phyloP scores from a whole-genome alignment of 192 early-diverging fungal genomes.

The Dissophora ornata region DNA sequence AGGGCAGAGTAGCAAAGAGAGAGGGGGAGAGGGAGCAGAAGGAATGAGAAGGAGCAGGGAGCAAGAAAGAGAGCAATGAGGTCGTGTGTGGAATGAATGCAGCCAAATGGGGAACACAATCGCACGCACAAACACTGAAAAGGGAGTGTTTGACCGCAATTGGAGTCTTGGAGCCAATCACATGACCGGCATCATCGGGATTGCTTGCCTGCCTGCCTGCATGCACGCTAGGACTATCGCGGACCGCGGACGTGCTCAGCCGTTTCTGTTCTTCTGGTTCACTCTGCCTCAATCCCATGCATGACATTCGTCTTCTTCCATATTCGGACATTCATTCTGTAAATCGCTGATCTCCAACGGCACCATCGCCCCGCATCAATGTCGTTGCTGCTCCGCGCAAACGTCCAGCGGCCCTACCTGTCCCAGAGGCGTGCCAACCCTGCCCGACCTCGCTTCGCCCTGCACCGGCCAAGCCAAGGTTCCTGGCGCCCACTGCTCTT shows the following conservation, averaged over 20 bases:
- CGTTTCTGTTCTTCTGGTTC: background rate
- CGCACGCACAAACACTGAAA: no score
- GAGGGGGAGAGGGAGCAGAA: background rate
- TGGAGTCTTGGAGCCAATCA: background rate
- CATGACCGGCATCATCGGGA: constrained; percentile 2
- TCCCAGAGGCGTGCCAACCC: background rate
- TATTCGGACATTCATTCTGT: no score
- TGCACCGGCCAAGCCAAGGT: background rate
- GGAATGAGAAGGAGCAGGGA: background rate
- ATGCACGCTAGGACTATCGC: no score
- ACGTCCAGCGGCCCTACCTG: background rate
- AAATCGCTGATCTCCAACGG: background rate
- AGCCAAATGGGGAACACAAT: no score
- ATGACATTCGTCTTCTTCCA: no score
- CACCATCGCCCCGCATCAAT: constrained; percentile 5
- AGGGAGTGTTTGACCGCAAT: no score
- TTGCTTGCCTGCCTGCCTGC: no score
- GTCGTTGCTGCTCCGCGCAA: constrained; percentile 20
- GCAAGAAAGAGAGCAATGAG: background rate
- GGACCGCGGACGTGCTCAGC: no score
- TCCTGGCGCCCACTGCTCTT: background rate
- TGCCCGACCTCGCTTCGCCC: background rate
- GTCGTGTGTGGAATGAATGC: background rate
- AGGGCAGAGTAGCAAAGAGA: background rate
- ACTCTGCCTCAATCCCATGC: background rate